Base-by-base conservation (phyloP, 2,329 filamentous ascomycete genomes). In the Colletotrichum euphorbiae region DNA sequence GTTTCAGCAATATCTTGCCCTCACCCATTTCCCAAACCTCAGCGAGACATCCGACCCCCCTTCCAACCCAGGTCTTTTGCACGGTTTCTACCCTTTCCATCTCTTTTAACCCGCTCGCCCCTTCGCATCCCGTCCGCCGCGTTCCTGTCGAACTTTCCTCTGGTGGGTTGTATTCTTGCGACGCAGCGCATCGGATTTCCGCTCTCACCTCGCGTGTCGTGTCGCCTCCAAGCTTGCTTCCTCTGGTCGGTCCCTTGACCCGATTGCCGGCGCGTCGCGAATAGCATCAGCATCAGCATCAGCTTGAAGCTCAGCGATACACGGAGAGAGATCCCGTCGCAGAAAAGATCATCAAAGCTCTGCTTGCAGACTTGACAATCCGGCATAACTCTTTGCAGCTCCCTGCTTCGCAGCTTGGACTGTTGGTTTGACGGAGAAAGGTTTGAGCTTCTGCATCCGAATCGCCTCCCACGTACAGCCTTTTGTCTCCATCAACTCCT, bases 381-480 rank as follows among this genome's bases (percentile, higher is more conserved):
- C 56, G 64, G 63, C 64, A 42, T 55, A 57, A 70, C 43, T 62
- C 48, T n/a, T 69, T 55, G 48, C 59, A 71, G 67, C 52, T 66
- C 62, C 43, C 61, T 66, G 62, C 69, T 52, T 52, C 28, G 55
- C 62, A 63, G 61, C 72, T 72, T 71, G 71, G 73, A 65, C 58
- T 63, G 71, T 71, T 72, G 64, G 70, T 74, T 76, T 74, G 73
- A 73, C 72, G 70, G 74, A 76, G 73, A 77, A 78, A 79, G 77
- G 77, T 79, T 79, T 79, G 77, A 77, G 75, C 74, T 73, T 73
- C 74, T 72, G 74, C 74, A 68, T 77, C 73, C 76, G 75, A 71
- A 71, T 76, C 75, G 74, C 74, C 68, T 71, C 69, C 66, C 69
- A 66, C 70, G 68, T 71, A 70, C 71, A 72, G 73, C 65, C 67